These are phyloP conservation scores for Candida chilensis DNA, from an alignment of 805 yeast genomes.

Conservation along the genomic window DNA sequence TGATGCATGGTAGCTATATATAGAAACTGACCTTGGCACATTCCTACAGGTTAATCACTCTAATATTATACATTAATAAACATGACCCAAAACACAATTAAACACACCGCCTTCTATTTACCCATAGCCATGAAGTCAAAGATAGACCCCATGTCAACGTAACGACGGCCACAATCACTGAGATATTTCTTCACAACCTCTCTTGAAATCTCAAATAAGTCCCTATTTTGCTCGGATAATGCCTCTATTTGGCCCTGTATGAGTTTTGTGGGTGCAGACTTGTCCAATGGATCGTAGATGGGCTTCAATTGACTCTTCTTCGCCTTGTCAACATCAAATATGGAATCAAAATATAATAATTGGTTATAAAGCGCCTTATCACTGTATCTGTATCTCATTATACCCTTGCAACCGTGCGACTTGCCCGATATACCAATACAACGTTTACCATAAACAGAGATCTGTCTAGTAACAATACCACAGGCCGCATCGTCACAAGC, in stretches of 20 bases:
- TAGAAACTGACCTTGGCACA: too few relatives aligned
- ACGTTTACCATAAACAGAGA: constrained; percentile 82
- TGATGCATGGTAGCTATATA: too few relatives aligned
- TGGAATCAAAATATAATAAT: constrained; percentile 62
- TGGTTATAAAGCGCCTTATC: constrained; percentile 85
- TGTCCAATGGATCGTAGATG: constrained; percentile 26
- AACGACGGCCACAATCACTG: constrained; percentile 78
- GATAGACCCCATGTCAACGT: constrained; percentile 77
- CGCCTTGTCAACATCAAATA: constrained; percentile 79
- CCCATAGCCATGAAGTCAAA: constrained; percentile 47
- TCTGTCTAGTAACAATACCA: constrained; percentile 70
- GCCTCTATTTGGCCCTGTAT: constrained; percentile 55
- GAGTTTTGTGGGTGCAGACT: constrained; percentile 20
- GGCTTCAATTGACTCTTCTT: constrained; percentile 49
- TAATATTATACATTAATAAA: too few relatives aligned
- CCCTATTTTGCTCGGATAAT: constrained; percentile 72
- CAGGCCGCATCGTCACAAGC: constrained; percentile 82
- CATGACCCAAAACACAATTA: too few relatives aligned
- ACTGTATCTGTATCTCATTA: constrained; percentile 66
- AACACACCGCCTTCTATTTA: background rate
- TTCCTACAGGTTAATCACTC: too few relatives aligned
- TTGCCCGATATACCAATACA: constrained; percentile 63
- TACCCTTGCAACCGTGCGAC: constrained; percentile 66
- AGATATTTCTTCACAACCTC: constrained; percentile 65
- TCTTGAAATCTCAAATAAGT: constrained; percentile 40